Evolutionary conservation across 1,139 yeast species (phyloP).

Genomic region (Insectozyma bohioensis): DNA sequence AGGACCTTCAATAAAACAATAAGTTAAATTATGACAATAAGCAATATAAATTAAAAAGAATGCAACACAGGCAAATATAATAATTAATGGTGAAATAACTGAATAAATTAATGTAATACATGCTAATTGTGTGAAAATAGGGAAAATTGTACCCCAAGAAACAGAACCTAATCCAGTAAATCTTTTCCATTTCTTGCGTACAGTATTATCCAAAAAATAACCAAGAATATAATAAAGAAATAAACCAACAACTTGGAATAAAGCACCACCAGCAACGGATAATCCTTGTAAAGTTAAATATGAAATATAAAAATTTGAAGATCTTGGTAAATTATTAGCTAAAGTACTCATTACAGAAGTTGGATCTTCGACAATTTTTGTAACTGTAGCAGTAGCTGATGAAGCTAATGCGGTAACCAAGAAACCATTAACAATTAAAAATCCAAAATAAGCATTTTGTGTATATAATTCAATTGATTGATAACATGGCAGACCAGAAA

Average conservation of each 20-base stretch:
- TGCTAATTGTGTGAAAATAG: slow-evolving; percentile 78
- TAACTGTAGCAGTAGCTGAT: slow-evolving; percentile 72
- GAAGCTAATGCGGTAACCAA: slow-evolving; percentile 69
- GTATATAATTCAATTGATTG: slow-evolving; percentile 71
- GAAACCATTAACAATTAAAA: slow-evolving; percentile 70
- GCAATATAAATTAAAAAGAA: slow-evolving; percentile 76
- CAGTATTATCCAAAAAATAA: slow-evolving; percentile 68
- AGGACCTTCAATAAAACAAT: slow-evolving; percentile 58
- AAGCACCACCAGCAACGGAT: slow-evolving; percentile 73
- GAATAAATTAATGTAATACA: slow-evolving; percentile 79
- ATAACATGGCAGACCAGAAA: slow-evolving; percentile 63
- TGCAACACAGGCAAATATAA: slow-evolving; percentile 68
- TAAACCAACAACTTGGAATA: slow-evolving; percentile 76
- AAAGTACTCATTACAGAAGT: slow-evolving; percentile 64
- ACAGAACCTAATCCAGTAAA: slow-evolving; percentile 60
- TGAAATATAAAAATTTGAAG: slow-evolving; percentile 82
- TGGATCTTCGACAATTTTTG: slow-evolving; percentile 65
- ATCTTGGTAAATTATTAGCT: slow-evolving; percentile 77
- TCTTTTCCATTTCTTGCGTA: slow-evolving; percentile 83
- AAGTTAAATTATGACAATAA: slow-evolving; percentile 74
- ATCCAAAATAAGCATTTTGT: slow-evolving; percentile 72
- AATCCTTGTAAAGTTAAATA: slow-evolving; percentile 80
- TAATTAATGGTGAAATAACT: slow-evolving; percentile 71
- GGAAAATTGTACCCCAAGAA: slow-evolving; percentile 89
- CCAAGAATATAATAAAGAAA: slow-evolving; percentile 72